These are phyloP conservation scores for Diaporthe aspalathi DNA, from an alignment of 2,329 filamentous ascomycete species.

Conservation along the genomic window DNA sequence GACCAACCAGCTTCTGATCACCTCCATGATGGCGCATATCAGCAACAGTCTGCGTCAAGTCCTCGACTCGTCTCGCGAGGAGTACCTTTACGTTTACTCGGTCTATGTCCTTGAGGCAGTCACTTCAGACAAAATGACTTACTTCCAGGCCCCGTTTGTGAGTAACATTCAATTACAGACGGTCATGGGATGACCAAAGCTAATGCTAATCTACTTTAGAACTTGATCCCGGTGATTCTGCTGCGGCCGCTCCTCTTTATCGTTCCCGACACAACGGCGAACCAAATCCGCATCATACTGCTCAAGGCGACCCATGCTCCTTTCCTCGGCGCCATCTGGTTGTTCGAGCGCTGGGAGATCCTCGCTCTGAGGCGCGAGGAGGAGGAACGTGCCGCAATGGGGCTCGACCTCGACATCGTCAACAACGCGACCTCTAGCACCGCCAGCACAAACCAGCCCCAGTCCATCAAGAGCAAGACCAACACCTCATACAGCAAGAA, in stretches of 20 bases:
- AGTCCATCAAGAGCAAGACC: not conserved
- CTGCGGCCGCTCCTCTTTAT: slow-evolving; percentile 23
- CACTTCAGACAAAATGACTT: slow-evolving; percentile 35
- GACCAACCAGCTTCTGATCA: slow-evolving; percentile 36
- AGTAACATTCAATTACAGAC: not conserved
- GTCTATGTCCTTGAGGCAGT: slow-evolving; percentile 35
- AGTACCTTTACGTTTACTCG: slow-evolving; percentile 36
- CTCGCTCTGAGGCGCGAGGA: slow-evolving; percentile 24
- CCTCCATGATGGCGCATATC: slow-evolving; percentile 36
- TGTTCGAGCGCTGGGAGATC: slow-evolving; percentile 30
- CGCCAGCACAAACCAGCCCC: not conserved
- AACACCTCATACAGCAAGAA: slow-evolving; percentile 20
- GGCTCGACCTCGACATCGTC: slow-evolving; percentile 3
- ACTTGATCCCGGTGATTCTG: slow-evolving; percentile 32
- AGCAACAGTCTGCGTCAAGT: slow-evolving; percentile 35
- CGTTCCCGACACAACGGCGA: slow-evolving; percentile 5
- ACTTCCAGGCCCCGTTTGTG: slow-evolving; percentile 34
- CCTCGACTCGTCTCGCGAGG: slow-evolving; percentile 30
- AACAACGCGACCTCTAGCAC: not conserved
- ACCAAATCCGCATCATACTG: slow-evolving; percentile 27
- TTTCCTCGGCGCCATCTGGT: slow-evolving; percentile 26
- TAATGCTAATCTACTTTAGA: slow-evolving; percentile 4
- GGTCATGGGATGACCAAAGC: too few species aligned
- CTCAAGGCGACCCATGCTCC: slow-evolving; percentile 31
- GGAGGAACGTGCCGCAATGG: not conserved